Conservation (phyloP, 2,329 filamentous ascomycete genomes). For the Verticillium longisporum region DNA sequence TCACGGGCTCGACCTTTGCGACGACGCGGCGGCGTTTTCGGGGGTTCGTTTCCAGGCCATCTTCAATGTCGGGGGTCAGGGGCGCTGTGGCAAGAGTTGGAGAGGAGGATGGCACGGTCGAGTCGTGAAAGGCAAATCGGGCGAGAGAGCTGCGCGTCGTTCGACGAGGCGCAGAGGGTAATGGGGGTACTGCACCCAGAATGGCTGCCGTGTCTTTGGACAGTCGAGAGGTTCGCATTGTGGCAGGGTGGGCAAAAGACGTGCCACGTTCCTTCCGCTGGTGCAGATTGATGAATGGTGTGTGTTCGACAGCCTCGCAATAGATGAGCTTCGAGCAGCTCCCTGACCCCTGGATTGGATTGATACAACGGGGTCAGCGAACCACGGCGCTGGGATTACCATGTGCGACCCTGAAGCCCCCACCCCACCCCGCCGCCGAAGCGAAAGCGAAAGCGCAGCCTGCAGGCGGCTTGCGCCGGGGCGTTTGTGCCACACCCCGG, state of each 20-base stretch:
- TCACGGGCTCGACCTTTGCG: constrained; percentile 21
- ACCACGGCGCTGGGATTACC: not conserved
- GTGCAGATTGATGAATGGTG: not conserved
- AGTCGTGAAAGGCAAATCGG: constrained; percentile 33
- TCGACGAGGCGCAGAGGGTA: constrained; percentile 30
- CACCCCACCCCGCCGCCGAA: not conserved
- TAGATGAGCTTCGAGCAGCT: not conserved
- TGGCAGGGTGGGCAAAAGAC: not conserved
- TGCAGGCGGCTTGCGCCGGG: not conserved
- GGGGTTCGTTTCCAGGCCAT: constrained; percentile 30
- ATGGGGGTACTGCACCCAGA: constrained; percentile 9
- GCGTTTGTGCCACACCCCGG: not conserved
- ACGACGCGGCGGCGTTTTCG: constrained; percentile 42
- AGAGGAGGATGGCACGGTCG: constrained; percentile 15
- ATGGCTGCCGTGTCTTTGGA: constrained; percentile 52
- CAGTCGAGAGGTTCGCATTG: constrained; percentile 51
- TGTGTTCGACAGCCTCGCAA: not conserved
- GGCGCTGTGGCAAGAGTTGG: constrained; percentile 5
- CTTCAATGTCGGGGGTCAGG: constrained; percentile 47
- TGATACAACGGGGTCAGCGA: not conserved
- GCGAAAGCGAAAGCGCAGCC: not conserved
- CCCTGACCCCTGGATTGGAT: constrained; percentile 1
- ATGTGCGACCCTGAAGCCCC: not conserved
- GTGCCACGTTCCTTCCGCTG: not conserved
- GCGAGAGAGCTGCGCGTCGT: constrained; percentile 43